Evolutionary conservation across 352 stramenopile species (phyloP).

Genomic region (Phytophthora cactorum): DNA sequence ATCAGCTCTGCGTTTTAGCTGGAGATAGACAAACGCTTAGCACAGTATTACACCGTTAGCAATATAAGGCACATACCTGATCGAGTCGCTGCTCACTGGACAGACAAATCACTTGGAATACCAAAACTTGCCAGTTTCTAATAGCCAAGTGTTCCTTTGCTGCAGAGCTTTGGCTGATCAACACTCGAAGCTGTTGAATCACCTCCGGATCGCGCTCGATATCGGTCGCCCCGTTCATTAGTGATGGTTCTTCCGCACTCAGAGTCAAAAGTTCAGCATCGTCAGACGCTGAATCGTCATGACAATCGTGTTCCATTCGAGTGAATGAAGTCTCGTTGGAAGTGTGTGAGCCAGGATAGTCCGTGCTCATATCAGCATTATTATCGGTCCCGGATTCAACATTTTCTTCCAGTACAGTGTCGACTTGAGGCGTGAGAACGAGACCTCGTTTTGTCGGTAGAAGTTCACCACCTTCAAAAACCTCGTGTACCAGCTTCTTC

Average conservation of each 20-base stretch:
- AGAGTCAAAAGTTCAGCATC: slow-evolving; percentile 6
- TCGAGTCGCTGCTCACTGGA: slow-evolving; percentile 45
- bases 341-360: neutral
- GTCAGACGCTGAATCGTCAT: slow-evolving; percentile 2
- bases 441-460: slow-evolving; percentile 16
- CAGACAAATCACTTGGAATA: slow-evolving; percentile 40
- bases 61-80: slow-evolving; percentile 30
- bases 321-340: neutral
- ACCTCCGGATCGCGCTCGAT: slow-evolving; percentile 51
- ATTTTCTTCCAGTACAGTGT: neutral
- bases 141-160: slow-evolving; percentile 34
- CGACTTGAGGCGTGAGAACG: neutral
- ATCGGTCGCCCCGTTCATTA: slow-evolving; percentile 12
- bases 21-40: neutral
- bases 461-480: slow-evolving; percentile 16
- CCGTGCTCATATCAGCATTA: slow-evolving; percentile 14
- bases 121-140: slow-evolving; percentile 54
- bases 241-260: neutral
- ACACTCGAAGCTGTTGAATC: slow-evolving; percentile 51
- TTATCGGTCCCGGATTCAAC: slow-evolving; percentile 5
- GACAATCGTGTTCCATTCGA: slow-evolving; percentile 3
- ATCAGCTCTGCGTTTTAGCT: slow-evolving; percentile 20
- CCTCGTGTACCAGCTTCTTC: slow-evolving; percentile 31
- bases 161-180: slow-evolving; percentile 47
- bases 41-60: neutral